Evolutionary conservation across 495 filamentous ascomycete species (phyloP), one percentile per base, ranked within the genome.

Genomic region (Hypoxylon subgilvum): DNA sequence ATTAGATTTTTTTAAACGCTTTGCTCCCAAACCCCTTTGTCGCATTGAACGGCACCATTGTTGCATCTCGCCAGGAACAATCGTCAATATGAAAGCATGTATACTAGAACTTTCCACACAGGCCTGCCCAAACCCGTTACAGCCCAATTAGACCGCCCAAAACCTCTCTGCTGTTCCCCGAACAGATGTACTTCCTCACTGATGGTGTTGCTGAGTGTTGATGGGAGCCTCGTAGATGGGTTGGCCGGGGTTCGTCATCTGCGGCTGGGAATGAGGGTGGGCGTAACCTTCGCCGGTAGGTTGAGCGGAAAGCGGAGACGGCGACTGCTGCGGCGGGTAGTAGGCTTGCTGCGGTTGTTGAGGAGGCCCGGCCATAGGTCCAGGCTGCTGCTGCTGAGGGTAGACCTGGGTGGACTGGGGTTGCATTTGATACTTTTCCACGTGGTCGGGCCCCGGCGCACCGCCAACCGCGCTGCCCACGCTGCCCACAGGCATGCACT

Each of bases 401-500:
- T 67, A 69, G 39, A 58, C 49, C 19, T 61, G 65, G 0, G 54
- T 13, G 23, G 59, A 50, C 39, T 67, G 64, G 9, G 57, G 56
- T 14, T 63, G 57, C 58, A 67, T 60, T 36, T 67, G 65, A 21
- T 57, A 44, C 16, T 64, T 61, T 12, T 65, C 60, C 0, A n/a
- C 45, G 16, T 21, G 57, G 9, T 22, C 18, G 3, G 52, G 27
- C n/a, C 2, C 3, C 4, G 27, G 8, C 27, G 22, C 51, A 18
- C 22, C 42, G 14, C 19, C 47, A n/a, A 13, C 39, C 3, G 50
- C 36, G 9, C 35, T 38, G 16, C 52, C 30, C 6, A 44, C 13
- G 25, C 52, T 25, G n/a, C n/a, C n/a, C n/a, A n/a, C n/a, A n/a
- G 77, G 71, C 60, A 63, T 68, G 49, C 63, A 69, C 49, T 70